Evolutionary conservation across 164 flowering plant genomes (phyloP), one percentile per base, ranked within the genome.

Genomic region (Taxillus chinensis): DNA sequence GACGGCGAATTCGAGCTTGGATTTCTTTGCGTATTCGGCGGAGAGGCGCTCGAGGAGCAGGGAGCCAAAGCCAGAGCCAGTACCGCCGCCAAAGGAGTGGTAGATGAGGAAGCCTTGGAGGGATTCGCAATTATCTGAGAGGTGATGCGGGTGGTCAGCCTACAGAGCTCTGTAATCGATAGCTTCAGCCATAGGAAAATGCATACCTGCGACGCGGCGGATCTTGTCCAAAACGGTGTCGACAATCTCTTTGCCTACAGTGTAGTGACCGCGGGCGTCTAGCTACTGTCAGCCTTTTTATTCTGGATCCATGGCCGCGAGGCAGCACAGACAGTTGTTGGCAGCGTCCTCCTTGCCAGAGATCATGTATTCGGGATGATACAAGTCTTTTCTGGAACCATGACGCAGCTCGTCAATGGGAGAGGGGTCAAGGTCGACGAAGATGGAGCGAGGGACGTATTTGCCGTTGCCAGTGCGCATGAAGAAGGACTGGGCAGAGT

Each of bases 81-180:
- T 85, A 6, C 90, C 90, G 38, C 90, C 90, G 46, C 90, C 90
- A 41, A 84, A 86, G 38, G 90, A 86, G 62, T 84, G 78, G 73
- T 82, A 84, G 2, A 84, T 86, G 61, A 85, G 64, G 64, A 85
- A 85, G 8, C 90, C 90, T 62, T 85, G 90, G 5, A 85, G 79
- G 37, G 86, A 87, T 11, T 87, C 83, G 61, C 90, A 85, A 71
- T 83, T 85, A 62, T 85, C 90, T 0, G 90, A 59, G n/a, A n/a
- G n/a, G n/a, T n/a, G n/a, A n/a, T n/a, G n/a, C n/a, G n/a, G n/a
- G n/a, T n/a, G n/a, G n/a, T n/a, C n/a, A n/a, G n/a, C n/a, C n/a
- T n/a, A n/a, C n/a, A n/a, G n/a, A n/a, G n/a, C n/a, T n/a, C n/a
- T n/a, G n/a, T n/a, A n/a, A n/a, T n/a, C n/a, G n/a, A n/a, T n/a